These are phyloP conservation scores for Epichloe uncinata DNA, from an alignment of 2,329 filamentous ascomycete species.

Conservation along the genomic window DNA sequence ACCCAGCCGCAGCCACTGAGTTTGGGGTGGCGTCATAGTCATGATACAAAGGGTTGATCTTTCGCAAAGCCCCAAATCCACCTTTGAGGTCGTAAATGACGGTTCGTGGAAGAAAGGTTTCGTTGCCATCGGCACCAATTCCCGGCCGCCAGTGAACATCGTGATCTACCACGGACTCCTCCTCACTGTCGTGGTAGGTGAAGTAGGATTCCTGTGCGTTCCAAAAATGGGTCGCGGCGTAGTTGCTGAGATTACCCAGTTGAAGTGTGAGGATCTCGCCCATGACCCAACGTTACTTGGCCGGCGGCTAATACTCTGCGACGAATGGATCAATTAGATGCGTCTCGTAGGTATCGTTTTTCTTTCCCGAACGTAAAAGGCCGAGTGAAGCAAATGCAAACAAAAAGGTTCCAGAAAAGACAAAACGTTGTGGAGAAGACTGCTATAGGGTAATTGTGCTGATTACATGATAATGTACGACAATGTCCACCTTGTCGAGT, in stretches of 20 bases:
- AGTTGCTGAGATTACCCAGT: slow-evolving; percentile 85
- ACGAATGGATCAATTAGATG: no score
- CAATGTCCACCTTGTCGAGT: no score
- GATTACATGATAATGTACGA: not conserved
- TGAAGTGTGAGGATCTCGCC: slow-evolving; percentile 92
- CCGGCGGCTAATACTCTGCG: no score
- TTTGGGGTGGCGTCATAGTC: slow-evolving; percentile 51
- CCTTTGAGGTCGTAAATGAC: slow-evolving; percentile 93
- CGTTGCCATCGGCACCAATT: slow-evolving; percentile 65
- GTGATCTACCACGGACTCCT: slow-evolving; percentile 25
- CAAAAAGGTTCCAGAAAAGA: no score
- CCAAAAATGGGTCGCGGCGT: slow-evolving; percentile 93
- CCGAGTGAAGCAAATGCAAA: no score
- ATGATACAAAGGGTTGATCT: slow-evolving; percentile 87
- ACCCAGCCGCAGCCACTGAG: slow-evolving; percentile 16
- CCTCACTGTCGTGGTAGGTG: slow-evolving; percentile 53
- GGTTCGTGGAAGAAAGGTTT: slow-evolving; percentile 85
- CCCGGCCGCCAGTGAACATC: slow-evolving; percentile 79
- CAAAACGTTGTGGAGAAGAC: no score
- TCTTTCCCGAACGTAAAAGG: no score
- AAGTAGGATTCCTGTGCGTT: slow-evolving; percentile 98
- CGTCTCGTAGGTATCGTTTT: no score
- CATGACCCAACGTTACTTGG: slow-evolving; percentile 39
- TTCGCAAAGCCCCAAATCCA: slow-evolving; percentile 76
- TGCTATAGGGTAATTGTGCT: not conserved